Conservation (phyloP, 2,329 filamentous ascomycete genomes). For the Claviceps humidiphila region DNA sequence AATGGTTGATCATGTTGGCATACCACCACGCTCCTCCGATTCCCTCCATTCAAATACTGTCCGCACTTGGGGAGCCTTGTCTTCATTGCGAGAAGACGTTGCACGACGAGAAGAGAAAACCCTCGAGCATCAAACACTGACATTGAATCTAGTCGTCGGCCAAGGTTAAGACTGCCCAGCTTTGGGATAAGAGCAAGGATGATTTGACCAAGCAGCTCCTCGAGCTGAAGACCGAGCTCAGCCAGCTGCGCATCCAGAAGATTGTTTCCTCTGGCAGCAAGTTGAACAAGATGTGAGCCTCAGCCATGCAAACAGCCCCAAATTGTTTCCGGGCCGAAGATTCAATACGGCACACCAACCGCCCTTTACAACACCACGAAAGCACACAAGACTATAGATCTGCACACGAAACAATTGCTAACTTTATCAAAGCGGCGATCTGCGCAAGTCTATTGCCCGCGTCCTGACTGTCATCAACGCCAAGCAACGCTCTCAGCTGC, state of each 20-base stretch:
- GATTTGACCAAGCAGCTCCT: slow-evolving; percentile 91
- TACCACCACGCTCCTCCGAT: too few species aligned
- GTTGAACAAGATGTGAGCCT: slow-evolving; percentile 89
- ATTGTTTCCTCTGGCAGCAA: slow-evolving; percentile 90
- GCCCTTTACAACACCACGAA: too few species aligned
- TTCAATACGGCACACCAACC: too few species aligned
- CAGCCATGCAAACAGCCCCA: neutral
- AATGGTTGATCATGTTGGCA: neutral
- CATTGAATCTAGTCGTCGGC: slow-evolving; percentile 26
- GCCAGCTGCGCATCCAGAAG: slow-evolving; percentile 96
- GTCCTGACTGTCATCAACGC: slow-evolving; percentile 99
- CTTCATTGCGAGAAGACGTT: neutral
- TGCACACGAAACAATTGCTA: neutral
- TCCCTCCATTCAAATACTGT: neutral
- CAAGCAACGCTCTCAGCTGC: slow-evolving; percentile 96
- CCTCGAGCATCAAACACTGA: neutral
- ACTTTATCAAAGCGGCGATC: slow-evolving; percentile 67
- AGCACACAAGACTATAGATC: too few species aligned
- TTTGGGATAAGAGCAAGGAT: slow-evolving; percentile 99
- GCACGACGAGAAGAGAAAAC: neutral
- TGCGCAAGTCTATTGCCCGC: slow-evolving; percentile 98
- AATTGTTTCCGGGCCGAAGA: neutral
- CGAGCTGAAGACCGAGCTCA: slow-evolving; percentile 92
- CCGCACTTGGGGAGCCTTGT: neutral
- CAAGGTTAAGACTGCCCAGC: slow-evolving; percentile 87